Evolutionary conservation across 1,284 basidiomycete genomes (phyloP).

Genomic region (Puccinia hordei): DNA sequence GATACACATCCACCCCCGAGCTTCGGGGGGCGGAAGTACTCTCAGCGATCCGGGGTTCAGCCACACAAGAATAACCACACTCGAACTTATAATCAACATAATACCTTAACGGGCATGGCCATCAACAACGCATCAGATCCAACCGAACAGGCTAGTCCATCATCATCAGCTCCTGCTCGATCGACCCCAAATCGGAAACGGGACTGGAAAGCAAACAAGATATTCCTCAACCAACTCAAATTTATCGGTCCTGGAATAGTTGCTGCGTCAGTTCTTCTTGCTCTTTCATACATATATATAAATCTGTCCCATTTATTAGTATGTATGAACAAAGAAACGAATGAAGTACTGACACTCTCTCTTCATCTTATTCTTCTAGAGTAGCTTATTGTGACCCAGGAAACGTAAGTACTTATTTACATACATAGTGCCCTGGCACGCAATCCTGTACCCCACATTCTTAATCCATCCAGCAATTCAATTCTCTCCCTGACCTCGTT

Average conservation of each 20-base stretch:
- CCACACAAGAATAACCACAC: no score
- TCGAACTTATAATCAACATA: no score
- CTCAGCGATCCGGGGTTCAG: no score
- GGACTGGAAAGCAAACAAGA: slow-evolving; percentile 4
- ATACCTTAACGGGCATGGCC: background rate
- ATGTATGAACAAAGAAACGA: background rate
- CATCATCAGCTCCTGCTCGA: background rate
- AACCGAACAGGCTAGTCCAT: background rate
- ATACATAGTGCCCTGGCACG: background rate
- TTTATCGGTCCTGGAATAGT: slow-evolving; percentile 62
- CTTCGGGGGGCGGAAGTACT: no score
- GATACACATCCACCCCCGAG: no score
- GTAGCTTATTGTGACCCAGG: slow-evolving; percentile 43
- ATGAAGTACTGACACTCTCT: background rate
- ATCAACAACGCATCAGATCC: background rate
- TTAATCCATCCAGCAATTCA: background rate
- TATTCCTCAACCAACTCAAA: slow-evolving; percentile 56
- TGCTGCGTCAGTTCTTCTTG: slow-evolving; percentile 56
- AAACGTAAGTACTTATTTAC: slow-evolving; percentile 41
- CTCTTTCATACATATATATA: background rate
- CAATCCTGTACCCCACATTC: background rate
- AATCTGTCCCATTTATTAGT: background rate
- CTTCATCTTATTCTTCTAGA: background rate
- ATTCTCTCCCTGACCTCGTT: background rate
- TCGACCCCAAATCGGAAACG: background rate